Base-by-base conservation (phyloP, 2,329 filamentous ascomycete species). In the Zasmidium citrigriseum region DNA sequence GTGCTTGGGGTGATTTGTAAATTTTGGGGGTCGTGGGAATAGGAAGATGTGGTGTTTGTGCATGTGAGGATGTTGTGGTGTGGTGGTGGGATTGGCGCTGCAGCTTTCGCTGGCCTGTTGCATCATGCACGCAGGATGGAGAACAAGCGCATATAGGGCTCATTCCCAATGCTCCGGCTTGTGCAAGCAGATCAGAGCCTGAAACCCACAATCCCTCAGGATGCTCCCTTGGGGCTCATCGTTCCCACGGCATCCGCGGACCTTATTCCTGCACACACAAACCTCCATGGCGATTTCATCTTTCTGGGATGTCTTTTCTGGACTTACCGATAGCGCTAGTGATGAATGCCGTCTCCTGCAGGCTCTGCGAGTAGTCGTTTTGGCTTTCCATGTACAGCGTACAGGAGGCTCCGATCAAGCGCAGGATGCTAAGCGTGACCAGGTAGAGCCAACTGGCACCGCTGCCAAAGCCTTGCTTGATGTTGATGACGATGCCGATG, bases 401-500 rank as follows among this genome's bases (percentile, higher is more conserved):
- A 18, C 23, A 58, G 4, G 66, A 65, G 16, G 63, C 54, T 51
- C 69, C 68, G 50, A 70, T 63, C 11, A 72, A 55, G 38, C 69
- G 64, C 7, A 69, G 58, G 50, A 69, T 59, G 25, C 60, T 60
- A 52, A 70, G 64, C 18, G 66, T 22, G 50, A 64, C 44, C 21
- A 72, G 49, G 55, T 68, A 68, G 51, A 69, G 23, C 64, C 68
- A 70, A 25, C 66, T 67, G 4, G 55, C 34, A 38, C 64, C 48
- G 12, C 56, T 51, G 12, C 23, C 34, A 58, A 70, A 64, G 46
- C 68, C 68, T 50, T 70, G 68, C 27, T 65, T 65, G 57, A 67
- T 34, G 60, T 61, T 63, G 46, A 65, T 49, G 46, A 55, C 63
- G 44, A 64, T 27, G n/a, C 57, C 52, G 20, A 66, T 45, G 45